Percentiles rank a stretch among this genome's conserved stretches.
Conservation (phyloP, 176 grass and related monocot genomes). For the Dactylis glomerata region DNA sequence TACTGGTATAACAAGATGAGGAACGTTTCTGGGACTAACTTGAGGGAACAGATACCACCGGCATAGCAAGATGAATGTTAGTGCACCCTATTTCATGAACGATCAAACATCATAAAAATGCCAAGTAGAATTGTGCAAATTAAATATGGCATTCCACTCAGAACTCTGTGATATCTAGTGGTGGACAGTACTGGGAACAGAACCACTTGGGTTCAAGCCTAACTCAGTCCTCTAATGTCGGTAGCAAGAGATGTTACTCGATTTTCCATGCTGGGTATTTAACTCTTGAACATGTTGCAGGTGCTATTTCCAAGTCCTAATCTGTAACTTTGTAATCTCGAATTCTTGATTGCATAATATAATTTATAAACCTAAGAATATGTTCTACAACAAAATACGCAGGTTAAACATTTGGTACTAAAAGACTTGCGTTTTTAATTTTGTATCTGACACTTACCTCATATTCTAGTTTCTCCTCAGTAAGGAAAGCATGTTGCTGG, state of each 20-base stretch:
- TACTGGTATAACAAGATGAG: not conserved
- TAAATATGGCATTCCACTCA: not conserved
- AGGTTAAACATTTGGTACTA: not conserved
- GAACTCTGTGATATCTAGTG: not conserved
- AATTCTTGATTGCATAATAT: not conserved
- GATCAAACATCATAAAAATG: not conserved
- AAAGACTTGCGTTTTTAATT: not conserved
- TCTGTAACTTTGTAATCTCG: not conserved
- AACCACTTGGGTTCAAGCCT: not conserved
- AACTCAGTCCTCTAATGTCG: not conserved
- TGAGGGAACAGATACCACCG: too few species aligned
- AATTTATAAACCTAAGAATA: not conserved
- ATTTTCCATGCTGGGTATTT: not conserved
- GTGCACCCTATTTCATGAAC: not conserved
- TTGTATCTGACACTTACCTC: not conserved
- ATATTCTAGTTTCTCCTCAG: constrained; percentile 15
- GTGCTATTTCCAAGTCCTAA: not conserved
- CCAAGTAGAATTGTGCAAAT: not conserved
- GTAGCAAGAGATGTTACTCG: not conserved
- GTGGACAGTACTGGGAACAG: not conserved
- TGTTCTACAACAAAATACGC: constrained; percentile 6
- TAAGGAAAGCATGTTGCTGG: not conserved
- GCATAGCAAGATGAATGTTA: not conserved
- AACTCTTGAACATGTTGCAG: not conserved
- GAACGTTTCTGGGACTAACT: too few species aligned